phyloP scores from a whole-genome alignment of 495 filamentous ascomycete species.

The Hypoxylon crocopeplum region DNA sequence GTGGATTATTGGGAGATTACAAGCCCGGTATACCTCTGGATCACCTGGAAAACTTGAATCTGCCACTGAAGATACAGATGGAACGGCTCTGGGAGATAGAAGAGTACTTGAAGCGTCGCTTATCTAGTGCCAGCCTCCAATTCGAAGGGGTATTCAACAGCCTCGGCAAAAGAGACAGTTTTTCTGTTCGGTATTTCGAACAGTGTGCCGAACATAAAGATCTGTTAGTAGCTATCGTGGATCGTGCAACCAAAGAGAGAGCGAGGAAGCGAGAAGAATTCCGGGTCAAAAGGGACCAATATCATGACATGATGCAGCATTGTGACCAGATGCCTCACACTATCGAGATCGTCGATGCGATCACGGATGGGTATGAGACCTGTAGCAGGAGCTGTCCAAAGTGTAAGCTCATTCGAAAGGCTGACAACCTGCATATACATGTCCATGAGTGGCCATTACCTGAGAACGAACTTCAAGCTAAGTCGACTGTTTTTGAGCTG shows the following conservation, averaged over 20 bases:
- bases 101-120: conserved; percentile 52
- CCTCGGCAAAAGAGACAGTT: conserved; percentile 42
- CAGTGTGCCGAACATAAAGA: conserved; percentile 52
- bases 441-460: conserved; percentile 72
- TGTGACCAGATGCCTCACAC: conserved; percentile 38
- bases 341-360: conserved; percentile 31
- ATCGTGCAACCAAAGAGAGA: conserved; percentile 39
- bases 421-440: conserved; percentile 51
- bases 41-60: conserved; percentile 56
- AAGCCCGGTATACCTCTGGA: conserved; percentile 51
- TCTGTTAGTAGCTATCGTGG: conserved; percentile 49
- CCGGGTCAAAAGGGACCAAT: conserved; percentile 36
- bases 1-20: conserved; percentile 58
- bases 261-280: conserved; percentile 55
- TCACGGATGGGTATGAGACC: not conserved
- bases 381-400: conserved; percentile 36
- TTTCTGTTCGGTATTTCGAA: conserved; percentile 63
- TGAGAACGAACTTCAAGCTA: conserved; percentile 33
- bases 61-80: conserved; percentile 60
- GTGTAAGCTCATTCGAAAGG: conserved; percentile 36
- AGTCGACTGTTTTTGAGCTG: conserved; percentile 66
- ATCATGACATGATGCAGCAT: conserved; percentile 42
- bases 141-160: conserved; percentile 43
- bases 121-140: conserved; percentile 18
- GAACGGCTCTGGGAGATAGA: conserved; percentile 56